Base-by-base conservation (phyloP, 371 early-diverging fungal genomes). In the Syncephalastrum contaminatum region DNA sequence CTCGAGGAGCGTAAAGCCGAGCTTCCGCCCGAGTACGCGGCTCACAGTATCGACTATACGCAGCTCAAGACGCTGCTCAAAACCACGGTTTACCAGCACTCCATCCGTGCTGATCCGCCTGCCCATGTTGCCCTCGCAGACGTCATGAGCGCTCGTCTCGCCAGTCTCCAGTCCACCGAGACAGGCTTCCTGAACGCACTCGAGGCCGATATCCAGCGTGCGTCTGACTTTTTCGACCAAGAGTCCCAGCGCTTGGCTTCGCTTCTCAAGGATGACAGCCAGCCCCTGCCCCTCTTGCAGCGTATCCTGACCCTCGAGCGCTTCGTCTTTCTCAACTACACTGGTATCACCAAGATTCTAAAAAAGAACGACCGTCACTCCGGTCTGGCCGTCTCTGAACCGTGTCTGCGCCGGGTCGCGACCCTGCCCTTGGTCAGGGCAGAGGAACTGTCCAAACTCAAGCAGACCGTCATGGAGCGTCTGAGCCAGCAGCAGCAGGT, bases 281-380 rank as follows among this genome's bases (percentile, higher is more conserved):
- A 63, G 54, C 54, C 60, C 4, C 15, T 50, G 15, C 36, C 25
- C 21, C 47, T 77, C 4, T 60, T 85, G 43, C 81, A 81, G 52
- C 61, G 54, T 15, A 77, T 83, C 19, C 54, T 82, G 43, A 70
- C 67, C 40, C 69, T 85, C 20, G 85, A 86, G 64, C 66, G 72
- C 47, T 85, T 80, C 56, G 81, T 81, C 14, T 80, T 84, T 45
- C 67, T 86, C 41, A 86, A 85, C 61, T 85, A 84, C 43, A 84
- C 86, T 0, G 87, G 82, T 39, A 72, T 88, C 54, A 75, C 74
- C 52, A 84, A 86, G 64, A 86, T 85, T 36, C 64, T 91, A 58
- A 82, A 86, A 53, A 88, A 87, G 64, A 72, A 82, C 71, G 83
- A 87, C 72, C 69, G 89, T 53, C 83, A 81, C 70, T 74, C 91